Base-by-base conservation (phyloP, 2,329 filamentous ascomycete species). In the Fusarium denticulatum region DNA sequence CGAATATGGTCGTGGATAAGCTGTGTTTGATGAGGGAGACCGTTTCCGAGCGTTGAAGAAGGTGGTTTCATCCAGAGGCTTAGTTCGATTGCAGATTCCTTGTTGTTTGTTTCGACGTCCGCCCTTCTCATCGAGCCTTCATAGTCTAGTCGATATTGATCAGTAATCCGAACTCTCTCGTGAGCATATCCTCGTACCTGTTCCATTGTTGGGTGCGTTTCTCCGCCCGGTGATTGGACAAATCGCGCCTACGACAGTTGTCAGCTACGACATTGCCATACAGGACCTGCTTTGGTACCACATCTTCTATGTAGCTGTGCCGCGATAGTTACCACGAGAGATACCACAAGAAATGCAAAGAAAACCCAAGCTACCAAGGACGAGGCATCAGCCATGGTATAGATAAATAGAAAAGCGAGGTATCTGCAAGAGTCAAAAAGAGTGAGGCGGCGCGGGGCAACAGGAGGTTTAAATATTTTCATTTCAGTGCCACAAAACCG, bases 311-410 rank as follows among this genome's bases (percentile, higher is more conserved):
- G 26, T 26, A 26, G 18, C 6, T 7, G 1, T 43, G 6, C 4
- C n/a, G 4, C 15, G 42, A 43, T 26, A 22, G 1, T 0, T 39
- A 22, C 18, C 18, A 39, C 37, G 18, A 39, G 1, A 12, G 0
- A 12, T 20, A 37, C 10, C 36, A 20, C 18, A 20, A 10, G 1
- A 10, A 12, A 2, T 37, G 16, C 9, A 8, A 37, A 10, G 36
- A 10, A 18, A 36, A 36, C 1, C 9, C 9, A 18, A 18, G 0
- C 3, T 16, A 3, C 16, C 16, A 9, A 36, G 34, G 15, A 4
- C 32, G 32, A 34, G 32, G 14, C 14, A 34, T 8, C 14, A 15
- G 14, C 5, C 32, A 34, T 39, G 37, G 20, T 22, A 39, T 39
- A 7, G 11, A 39, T 39, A 5, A 22, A 13, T 39, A 12, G 37